Percentiles rank a stretch among this genome's conserved stretches.
Conservation (phyloP, 108 stramenopile genomes). For the Pseudonitzschia multistriata region DNA sequence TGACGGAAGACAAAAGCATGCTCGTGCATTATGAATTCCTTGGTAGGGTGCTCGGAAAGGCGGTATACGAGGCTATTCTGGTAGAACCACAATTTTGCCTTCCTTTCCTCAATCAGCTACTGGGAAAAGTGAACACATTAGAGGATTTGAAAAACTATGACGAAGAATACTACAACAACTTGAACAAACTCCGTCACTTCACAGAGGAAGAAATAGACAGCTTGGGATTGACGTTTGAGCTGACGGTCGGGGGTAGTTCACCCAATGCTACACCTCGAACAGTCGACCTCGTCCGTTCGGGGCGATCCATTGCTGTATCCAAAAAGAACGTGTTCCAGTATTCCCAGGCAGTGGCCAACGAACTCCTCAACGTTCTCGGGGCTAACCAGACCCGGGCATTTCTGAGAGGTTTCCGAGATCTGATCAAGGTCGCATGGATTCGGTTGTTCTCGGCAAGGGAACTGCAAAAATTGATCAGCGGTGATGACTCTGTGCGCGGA, state of each 20-base stretch:
- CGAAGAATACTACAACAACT: slow-evolving; percentile 82
- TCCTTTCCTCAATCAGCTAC: slow-evolving; percentile 87
- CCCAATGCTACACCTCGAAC: slow-evolving; percentile 18
- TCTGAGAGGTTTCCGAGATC: slow-evolving; percentile 91
- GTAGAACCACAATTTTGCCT: slow-evolving; percentile 87
- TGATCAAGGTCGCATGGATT: slow-evolving; percentile 94
- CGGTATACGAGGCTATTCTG: slow-evolving; percentile 92
- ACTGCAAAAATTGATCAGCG: slow-evolving; percentile 94
- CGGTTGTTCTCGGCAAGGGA: slow-evolving; percentile 92
- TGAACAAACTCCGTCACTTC: slow-evolving; percentile 75
- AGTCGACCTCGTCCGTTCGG: slow-evolving; percentile 83
- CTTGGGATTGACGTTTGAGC: slow-evolving; percentile 85
- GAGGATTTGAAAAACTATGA: slow-evolving; percentile 97
- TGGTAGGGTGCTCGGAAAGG: slow-evolving; percentile 94
- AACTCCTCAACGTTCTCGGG: slow-evolving; percentile 85
- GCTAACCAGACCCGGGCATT: slow-evolving; percentile 86
- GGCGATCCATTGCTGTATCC: slow-evolving; percentile 75
- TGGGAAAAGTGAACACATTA: slow-evolving; percentile 84
- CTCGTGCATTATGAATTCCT: slow-evolving; percentile 87
- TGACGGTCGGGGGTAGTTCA: slow-evolving; percentile 36
- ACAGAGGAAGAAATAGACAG: slow-evolving; percentile 57
- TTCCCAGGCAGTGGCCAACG: slow-evolving; percentile 90
- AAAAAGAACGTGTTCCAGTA: slow-evolving; percentile 90
- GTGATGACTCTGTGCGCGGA: slow-evolving; percentile 87
- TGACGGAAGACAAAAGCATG: slow-evolving; percentile 27